Conservation (phyloP, 768 basidiomycete species). For the Collybia mongolica region DNA sequence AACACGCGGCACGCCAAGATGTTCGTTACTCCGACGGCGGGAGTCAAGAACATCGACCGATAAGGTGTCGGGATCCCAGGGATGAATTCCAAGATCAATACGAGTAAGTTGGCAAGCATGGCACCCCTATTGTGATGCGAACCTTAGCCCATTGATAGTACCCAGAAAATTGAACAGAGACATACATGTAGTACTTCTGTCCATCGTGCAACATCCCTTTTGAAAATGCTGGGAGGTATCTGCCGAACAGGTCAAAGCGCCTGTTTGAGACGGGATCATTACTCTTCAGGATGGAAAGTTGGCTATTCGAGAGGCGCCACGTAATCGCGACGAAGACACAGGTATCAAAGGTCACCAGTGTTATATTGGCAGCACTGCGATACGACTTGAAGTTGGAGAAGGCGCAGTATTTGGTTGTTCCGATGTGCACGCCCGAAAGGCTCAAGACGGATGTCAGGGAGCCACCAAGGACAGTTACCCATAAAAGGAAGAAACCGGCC, state of each 20-base stretch:
- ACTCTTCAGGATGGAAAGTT: not conserved
- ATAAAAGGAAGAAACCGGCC: constrained; percentile 20
- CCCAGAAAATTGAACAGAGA: not conserved
- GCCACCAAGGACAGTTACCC: constrained; percentile 19
- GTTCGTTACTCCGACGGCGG: constrained; percentile 11
- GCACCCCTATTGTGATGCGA: not conserved
- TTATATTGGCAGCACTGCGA: constrained; percentile 16
- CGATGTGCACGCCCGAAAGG: constrained; percentile 9
- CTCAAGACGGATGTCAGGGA: constrained; percentile 2
- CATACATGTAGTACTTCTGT: constrained; percentile 37
- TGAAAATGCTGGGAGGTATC: constrained; percentile 29
- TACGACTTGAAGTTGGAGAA: constrained; percentile 17
- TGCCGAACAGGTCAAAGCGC: constrained; percentile 1
- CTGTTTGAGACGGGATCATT: too few relatives aligned
- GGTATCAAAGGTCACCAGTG: constrained; percentile 7
- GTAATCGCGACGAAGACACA: constrained; percentile 1
- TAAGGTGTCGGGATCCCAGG: constrained; percentile 7
- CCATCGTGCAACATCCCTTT: constrained; percentile 32
- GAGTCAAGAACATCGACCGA: constrained; percentile 1
- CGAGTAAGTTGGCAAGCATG: constrained; percentile 5
- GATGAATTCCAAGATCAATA: constrained; percentile 4
- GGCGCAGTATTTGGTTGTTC: constrained; percentile 29
- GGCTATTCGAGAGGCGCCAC: not conserved
- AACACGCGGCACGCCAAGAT: constrained; percentile 18
- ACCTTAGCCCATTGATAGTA: too few relatives aligned